Evolutionary conservation across 2,329 filamentous ascomycete genomes (phyloP), one percentile per base, ranked within the genome.

Genomic region (Aspergillus sp.): DNA sequence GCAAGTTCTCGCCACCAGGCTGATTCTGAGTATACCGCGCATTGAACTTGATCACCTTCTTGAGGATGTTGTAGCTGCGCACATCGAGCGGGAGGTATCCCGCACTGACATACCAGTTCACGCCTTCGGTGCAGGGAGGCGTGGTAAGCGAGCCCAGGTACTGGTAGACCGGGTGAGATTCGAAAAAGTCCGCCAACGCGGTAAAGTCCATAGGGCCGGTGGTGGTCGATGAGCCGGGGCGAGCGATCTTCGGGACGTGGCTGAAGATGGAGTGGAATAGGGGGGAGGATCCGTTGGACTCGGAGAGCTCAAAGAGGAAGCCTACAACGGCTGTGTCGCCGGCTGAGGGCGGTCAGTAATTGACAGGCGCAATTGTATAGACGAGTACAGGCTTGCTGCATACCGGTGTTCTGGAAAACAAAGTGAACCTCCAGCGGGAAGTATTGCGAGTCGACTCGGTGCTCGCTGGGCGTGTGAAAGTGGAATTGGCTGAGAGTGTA

Each of bases 61-160:
- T 82, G 51, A 81, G 77, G 41, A 68, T 70, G 58, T 79, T 75
- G 65, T 70, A 85, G 14, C 77, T 80, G 4, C 66, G 66, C 14
- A 80, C 72, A 57, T 75, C 70, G 55, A 85, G 68, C 33, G 67
- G 65, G 3, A 84, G 63, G 35, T 77, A 75, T 51, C 79, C 59
- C 54, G 73, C 70, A 57, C 77, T 77, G 40, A 84, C 35, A 26
- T 50, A 60, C 62, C 60, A 62, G 3, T 43, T 35, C 33, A 86
- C 71, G 22, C 77, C 78, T 66, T 85, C 82, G 14, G 74, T 73
- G 69, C 83, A 86, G 3, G 83, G 83, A 17, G 84, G 83, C 0
- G 82, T 85, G 38, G 83, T 86, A 44, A 86, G 73, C 16, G 81
- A 84, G 17, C 83, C 83, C 11, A 68, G 65, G 72, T 86, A 86